phyloP scores from a whole-genome alignment of 1,284 basidiomycete genomes.

The Sutorius eximius region DNA sequence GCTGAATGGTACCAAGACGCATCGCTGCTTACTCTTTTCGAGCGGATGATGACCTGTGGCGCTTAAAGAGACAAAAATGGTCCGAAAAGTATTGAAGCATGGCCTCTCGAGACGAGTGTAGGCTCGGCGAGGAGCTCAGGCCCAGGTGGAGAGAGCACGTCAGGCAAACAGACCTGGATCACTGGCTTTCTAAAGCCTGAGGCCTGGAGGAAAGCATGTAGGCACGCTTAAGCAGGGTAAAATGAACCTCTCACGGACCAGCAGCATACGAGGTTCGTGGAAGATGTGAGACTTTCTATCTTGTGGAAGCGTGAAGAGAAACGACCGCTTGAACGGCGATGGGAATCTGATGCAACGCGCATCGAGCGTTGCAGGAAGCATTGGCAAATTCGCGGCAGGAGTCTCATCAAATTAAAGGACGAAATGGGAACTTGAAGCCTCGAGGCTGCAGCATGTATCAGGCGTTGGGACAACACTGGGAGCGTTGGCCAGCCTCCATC shows the following conservation, averaged over 20 bases:
- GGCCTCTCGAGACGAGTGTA: not conserved
- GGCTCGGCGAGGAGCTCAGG: not conserved
- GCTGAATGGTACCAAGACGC: not conserved
- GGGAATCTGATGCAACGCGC: constrained; percentile 10
- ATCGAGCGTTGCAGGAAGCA: constrained; percentile 2
- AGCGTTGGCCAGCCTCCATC: not conserved
- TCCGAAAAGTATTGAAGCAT: not conserved
- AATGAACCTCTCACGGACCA: not conserved
- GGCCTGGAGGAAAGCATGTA: not conserved
- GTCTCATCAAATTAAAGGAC: constrained; percentile 5
- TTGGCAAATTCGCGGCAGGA: not conserved
- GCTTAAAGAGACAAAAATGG: constrained; percentile 1
- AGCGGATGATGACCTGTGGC: not conserved
- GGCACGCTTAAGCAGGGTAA: not conserved
- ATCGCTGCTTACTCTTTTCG: constrained; percentile 13
- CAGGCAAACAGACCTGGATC: not conserved
- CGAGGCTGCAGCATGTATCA: constrained; percentile 16
- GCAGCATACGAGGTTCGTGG: not conserved
- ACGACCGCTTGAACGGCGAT: constrained; percentile 2
- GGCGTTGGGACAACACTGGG: not conserved
- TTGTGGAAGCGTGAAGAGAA: not conserved
- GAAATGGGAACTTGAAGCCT: constrained; percentile 5
- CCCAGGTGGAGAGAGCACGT: not conserved
- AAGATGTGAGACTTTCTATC: not conserved
- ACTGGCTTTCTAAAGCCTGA: not conserved